phyloP scores from a whole-genome alignment of 768 basidiomycete genomes.

The Leccinellum luteum region DNA sequence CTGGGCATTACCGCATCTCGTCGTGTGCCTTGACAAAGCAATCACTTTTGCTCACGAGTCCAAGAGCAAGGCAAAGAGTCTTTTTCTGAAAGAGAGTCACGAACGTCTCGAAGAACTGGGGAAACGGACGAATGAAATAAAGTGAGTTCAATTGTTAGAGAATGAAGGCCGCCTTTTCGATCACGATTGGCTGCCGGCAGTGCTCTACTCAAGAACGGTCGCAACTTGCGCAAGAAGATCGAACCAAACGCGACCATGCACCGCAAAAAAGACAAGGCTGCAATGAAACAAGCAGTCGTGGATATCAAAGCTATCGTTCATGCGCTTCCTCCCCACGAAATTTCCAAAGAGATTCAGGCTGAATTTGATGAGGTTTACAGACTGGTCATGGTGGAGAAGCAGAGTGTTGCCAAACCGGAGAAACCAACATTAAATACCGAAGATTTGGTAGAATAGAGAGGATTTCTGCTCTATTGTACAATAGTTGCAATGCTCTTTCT shows the following conservation, averaged over 20 bases:
- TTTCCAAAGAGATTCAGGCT: conserved; percentile 14
- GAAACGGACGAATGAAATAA: conserved; percentile 28
- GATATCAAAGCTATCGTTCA: conserved; percentile 30
- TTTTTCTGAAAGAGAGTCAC: conserved; percentile 28
- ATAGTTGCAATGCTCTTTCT: not conserved
- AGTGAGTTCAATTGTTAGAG: conserved; percentile 25
- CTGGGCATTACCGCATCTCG: conserved; percentile 38
- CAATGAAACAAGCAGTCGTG: conserved; percentile 27
- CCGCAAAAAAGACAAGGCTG: conserved; percentile 15
- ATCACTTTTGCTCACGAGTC: conserved; percentile 21
- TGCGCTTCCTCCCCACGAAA: conserved; percentile 14
- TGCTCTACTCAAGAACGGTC: conserved; percentile 23
- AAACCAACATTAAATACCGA: conserved; percentile 27
- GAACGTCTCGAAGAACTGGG: conserved; percentile 36
- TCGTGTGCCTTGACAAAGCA: conserved; percentile 40
- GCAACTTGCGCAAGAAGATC: conserved; percentile 30
- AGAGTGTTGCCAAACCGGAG: conserved; percentile 2
- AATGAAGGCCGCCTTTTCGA: not conserved
- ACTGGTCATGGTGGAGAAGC: conserved; percentile 30
- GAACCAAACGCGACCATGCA: conserved; percentile 33
- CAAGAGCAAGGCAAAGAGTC: conserved; percentile 34
- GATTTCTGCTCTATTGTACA: not conserved
- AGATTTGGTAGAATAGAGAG: conserved; percentile 13
- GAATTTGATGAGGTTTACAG: conserved; percentile 33
- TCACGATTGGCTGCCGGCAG: conserved; percentile 14